Evolutionary conservation across 2,329 filamentous ascomycete genomes (phyloP).

Genomic region (Waltergamsia citrina): DNA sequence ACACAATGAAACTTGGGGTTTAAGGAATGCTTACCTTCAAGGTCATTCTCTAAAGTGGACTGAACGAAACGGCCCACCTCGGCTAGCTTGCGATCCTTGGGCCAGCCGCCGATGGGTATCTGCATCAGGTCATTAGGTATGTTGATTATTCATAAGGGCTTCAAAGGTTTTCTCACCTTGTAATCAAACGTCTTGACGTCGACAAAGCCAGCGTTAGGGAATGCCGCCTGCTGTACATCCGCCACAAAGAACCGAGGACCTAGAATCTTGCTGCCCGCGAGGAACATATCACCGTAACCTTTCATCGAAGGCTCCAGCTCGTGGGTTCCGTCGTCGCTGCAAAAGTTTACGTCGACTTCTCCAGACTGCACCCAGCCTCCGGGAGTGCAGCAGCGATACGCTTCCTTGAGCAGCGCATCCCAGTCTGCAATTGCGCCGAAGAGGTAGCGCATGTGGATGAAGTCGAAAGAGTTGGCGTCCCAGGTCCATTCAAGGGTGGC

Average conservation of each 20-base stretch:
- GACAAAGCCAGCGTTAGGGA: slow-evolving; percentile 7
- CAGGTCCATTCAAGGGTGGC: slow-evolving; percentile 31
- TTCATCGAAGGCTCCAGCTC: slow-evolving; percentile 1
- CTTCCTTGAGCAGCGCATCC: slow-evolving; percentile 34
- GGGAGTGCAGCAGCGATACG: slow-evolving; percentile 6
- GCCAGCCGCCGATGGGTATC: slow-evolving; percentile 31
- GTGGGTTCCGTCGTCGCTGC: slow-evolving; percentile 6
- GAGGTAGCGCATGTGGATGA: slow-evolving; percentile 48
- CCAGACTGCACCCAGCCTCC: slow-evolving; percentile 9
- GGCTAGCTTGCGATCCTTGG: slow-evolving; percentile 28
- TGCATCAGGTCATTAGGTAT: too few species aligned
- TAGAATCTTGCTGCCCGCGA: slow-evolving; percentile 13
- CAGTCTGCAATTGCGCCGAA: slow-evolving; percentile 49
- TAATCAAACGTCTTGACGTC: slow-evolving; percentile 5
- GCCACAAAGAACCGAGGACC: slow-evolving; percentile 15
- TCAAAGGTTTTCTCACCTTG: slow-evolving; percentile 17
- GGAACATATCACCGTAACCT: slow-evolving; percentile 12
- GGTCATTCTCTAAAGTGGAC: slow-evolving; percentile 19
- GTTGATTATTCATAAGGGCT: not conserved
- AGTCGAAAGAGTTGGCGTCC: slow-evolving; percentile 37
- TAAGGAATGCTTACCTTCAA: too few species aligned
- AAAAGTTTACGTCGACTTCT: slow-evolving; percentile 4
- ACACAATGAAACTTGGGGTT: slow-evolving; percentile 14
- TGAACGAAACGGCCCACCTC: slow-evolving; percentile 21
- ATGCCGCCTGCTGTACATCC: slow-evolving; percentile 9